Evolutionary conservation across 139 green algal genomes (phyloP).

Genomic region (Coelastrella sp.): DNA sequence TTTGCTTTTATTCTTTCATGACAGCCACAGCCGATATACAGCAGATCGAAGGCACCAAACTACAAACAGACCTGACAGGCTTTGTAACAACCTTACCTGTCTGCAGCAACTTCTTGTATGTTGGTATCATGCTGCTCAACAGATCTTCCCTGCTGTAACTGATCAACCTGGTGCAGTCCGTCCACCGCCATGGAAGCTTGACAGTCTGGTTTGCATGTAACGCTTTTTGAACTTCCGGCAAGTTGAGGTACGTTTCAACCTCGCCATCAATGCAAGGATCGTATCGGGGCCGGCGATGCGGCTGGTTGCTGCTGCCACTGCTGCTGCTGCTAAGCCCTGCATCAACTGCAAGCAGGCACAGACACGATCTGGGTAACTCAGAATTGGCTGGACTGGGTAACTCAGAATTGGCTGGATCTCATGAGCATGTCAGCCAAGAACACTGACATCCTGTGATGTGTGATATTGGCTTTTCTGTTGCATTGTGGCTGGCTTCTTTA

Average conservation of each 20-base stretch:
- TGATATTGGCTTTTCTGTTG: no score
- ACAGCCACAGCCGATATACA: background rate
- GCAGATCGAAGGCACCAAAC: no score
- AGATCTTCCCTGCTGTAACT: conserved; percentile 74
- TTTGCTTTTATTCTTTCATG: background rate
- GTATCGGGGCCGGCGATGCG: conserved; percentile 54
- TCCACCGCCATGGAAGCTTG: conserved; percentile 66
- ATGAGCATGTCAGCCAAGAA: no score
- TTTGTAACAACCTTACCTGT: background rate
- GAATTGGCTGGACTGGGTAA: no score
- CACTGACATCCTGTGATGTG: no score
- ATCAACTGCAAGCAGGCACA: background rate
- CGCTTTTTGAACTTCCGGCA: conserved; percentile 71
- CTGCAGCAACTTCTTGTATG: conserved; percentile 67
- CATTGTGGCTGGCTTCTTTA: no score
- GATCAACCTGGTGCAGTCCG: conserved; percentile 64
- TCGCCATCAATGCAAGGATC: conserved; percentile 85
- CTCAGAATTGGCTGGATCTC: no score
- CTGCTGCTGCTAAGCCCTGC: background rate
- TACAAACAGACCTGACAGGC: background rate
- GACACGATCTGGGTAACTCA: no score
- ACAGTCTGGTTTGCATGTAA: conserved; percentile 73
- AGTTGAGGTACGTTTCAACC: conserved; percentile 82
- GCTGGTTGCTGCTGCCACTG: background rate
- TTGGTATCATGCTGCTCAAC: conserved; percentile 75